phyloP scores from a whole-genome alignment of 1,139 yeast genomes.

The Debaryomyces sp. region DNA sequence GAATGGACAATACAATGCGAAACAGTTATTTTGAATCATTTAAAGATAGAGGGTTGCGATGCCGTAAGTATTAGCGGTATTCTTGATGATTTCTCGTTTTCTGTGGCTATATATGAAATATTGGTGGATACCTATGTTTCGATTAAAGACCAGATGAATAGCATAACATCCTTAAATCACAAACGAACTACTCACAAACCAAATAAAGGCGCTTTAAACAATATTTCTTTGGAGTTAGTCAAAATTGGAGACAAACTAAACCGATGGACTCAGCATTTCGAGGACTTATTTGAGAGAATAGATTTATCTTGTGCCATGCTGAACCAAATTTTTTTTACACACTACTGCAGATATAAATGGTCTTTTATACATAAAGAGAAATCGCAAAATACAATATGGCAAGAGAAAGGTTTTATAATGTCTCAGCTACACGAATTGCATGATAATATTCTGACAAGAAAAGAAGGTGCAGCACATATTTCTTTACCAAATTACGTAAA shows the following conservation, averaged over 20 bases:
- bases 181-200: conserved; percentile 24
- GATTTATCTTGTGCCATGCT: conserved; percentile 13
- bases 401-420: conserved; percentile 30
- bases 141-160: conserved; percentile 29
- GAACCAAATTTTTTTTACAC: conserved; percentile 1
- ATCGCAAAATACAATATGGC: conserved; percentile 32
- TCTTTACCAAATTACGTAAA: conserved; percentile 52
- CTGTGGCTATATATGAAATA: conserved; percentile 53
- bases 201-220: conserved; percentile 28
- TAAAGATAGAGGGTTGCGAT: conserved; percentile 6
- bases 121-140: conserved; percentile 53
- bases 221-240: conserved; percentile 39
- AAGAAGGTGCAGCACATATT: conserved; percentile 7
- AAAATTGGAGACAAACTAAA: conserved; percentile 37
- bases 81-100: conserved; percentile 13
- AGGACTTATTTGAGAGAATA: conserved; percentile 14
- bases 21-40: conserved; percentile 14
- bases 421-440: conserved; percentile 26
- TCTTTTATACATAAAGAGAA: conserved; percentile 33
- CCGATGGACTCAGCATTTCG: conserved; percentile 37
- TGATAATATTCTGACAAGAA: conserved; percentile 9
- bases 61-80: not conserved
- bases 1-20: conserved; percentile 43
- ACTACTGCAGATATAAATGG: conserved; percentile 35
- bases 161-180: conserved; percentile 16